Percentiles rank a stretch among this genome's conserved stretches.
Conservation (phyloP, 257 asterid genomes). For the Salvia miltiorrhiza region DNA sequence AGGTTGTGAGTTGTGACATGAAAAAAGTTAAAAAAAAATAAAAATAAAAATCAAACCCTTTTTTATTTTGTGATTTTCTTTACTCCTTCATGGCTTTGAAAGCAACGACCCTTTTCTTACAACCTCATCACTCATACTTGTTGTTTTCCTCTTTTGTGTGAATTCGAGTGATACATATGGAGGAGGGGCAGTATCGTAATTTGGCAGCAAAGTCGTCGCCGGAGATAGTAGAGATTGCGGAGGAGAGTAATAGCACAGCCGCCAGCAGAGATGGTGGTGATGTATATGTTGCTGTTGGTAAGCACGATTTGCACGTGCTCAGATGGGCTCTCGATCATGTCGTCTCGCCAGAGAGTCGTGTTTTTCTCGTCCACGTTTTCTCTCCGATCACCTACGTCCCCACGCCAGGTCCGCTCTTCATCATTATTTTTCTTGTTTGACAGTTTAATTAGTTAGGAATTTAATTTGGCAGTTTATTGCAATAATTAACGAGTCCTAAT, state of each 20-base stretch:
- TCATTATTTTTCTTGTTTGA: background rate
- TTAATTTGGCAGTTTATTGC: background rate
- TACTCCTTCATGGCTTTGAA: constrained; percentile 34
- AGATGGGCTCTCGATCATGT: constrained; percentile 71
- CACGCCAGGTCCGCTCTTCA: constrained; percentile 54
- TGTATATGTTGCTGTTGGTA: constrained; percentile 74
- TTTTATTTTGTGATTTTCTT: background rate
- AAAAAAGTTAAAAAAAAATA: constrained; percentile 10
- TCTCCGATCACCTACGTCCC: constrained; percentile 55
- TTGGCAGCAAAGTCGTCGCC: constrained; percentile 36
- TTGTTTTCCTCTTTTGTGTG: constrained; percentile 29
- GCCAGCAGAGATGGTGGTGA: constrained; percentile 40
- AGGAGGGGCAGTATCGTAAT: constrained; percentile 36
- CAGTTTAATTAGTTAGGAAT: no score
- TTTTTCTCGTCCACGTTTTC: constrained; percentile 60
- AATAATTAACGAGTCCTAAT: background rate
- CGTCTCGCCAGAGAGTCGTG: constrained; percentile 44
- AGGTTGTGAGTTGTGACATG: no score
- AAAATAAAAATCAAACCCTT: constrained; percentile 30
- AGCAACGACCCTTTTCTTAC: constrained; percentile 34
- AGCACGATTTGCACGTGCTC: constrained; percentile 59
- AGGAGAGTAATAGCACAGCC: constrained; percentile 38
- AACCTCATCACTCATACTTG: constrained; percentile 21
- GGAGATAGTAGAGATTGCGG: constrained; percentile 73
- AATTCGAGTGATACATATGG: constrained; percentile 17